Evolutionary conservation across 345 rosid genomes (phyloP), one percentile per base, ranked within the genome.

Genomic region (Dimocarpus longan): DNA sequence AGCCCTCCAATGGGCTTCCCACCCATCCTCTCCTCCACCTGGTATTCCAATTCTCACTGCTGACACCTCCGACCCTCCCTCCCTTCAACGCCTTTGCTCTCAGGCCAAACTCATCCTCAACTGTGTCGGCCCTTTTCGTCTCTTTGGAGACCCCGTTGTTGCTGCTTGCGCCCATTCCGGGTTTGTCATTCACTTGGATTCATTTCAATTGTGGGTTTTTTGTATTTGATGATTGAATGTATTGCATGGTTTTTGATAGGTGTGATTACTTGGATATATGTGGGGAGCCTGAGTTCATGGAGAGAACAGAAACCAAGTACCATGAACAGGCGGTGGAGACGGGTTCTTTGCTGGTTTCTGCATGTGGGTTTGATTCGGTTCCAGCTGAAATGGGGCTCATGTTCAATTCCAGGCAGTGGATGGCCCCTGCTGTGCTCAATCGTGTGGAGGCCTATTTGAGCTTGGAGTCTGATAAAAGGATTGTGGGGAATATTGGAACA

Each of bases 241-340:
- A 4, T 46, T 8, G 5, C 52, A 11, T 11, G 52, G 3, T 22
- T 42, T 76, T 59, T 54, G 18, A 40, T 82, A 87, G 95, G 78
- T 89, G 94, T 79, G 97, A 95, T 87, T 95, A 95, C 86, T 82
- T 95, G 93, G 98, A 95, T 85, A 95, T 91, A 75, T 84, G 90
- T 85, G 98, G 98, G 70, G 97, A 95, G 81, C 95, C 98, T 21
- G 98, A 93, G 88, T 95, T 93, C 74, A 93, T 93, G 94, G 98
- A 93, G 91, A 85, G 82, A 74, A 84, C 90, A 89, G 94, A 92
- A 88, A 91, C 85, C 28, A 80, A 82, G 39, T 92, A 87, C 83
- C 97, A 95, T 52, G 92, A 87, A 46, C 87, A 81, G 81, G 98
- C 97, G 1, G 73, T 80, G 74, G 92, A 90, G 86, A 89, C 87